Evolutionary conservation across 2,329 filamentous ascomycete genomes (phyloP).

Genomic region (Neofusicoccum laricinum): DNA sequence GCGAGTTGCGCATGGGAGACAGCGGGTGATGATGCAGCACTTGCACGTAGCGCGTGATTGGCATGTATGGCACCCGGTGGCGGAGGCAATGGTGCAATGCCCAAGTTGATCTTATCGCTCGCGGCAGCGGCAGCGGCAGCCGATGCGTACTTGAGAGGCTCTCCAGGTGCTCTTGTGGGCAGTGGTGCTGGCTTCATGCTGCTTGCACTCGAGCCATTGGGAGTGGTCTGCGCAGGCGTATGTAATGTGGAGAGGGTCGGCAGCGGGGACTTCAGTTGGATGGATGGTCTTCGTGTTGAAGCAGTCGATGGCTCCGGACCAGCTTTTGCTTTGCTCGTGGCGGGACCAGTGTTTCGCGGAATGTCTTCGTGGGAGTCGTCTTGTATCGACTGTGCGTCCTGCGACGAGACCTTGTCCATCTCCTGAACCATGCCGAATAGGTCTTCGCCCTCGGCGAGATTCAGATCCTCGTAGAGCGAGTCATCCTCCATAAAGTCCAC

Average conservation of each 20-base stretch:
- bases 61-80: conserved; percentile 64
- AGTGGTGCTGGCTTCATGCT: conserved; percentile 91
- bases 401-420: conserved; percentile 85
- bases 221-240: conserved; percentile 62
- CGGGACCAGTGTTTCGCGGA: conserved; percentile 49
- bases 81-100: conserved; percentile 89
- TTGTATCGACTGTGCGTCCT: conserved; percentile 88
- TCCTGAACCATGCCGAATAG: conserved; percentile 77
- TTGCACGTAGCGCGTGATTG: conserved; percentile 50
- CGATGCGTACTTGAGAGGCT: conserved; percentile 94
- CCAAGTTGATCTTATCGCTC: conserved; percentile 81
- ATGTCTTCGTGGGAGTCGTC: conserved; percentile 70
- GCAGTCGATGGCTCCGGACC: conserved; percentile 56
- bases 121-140: conserved; percentile 91
- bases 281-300: conserved; percentile 69
- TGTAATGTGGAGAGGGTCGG: conserved; percentile 91
- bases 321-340: conserved; percentile 53
- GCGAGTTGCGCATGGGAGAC: conserved; percentile 39
- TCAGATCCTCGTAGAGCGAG: conserved; percentile 89
- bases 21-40: conserved; percentile 56
- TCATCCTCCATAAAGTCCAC: conserved; percentile 93
- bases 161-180: conserved; percentile 79
- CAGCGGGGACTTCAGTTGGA: conserved; percentile 88
- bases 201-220: conserved; percentile 58
- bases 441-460: conserved; percentile 88